These are phyloP conservation scores for Rhizophora apiculata DNA, from an alignment of 345 rosid genomes.

Conservation along the genomic window DNA sequence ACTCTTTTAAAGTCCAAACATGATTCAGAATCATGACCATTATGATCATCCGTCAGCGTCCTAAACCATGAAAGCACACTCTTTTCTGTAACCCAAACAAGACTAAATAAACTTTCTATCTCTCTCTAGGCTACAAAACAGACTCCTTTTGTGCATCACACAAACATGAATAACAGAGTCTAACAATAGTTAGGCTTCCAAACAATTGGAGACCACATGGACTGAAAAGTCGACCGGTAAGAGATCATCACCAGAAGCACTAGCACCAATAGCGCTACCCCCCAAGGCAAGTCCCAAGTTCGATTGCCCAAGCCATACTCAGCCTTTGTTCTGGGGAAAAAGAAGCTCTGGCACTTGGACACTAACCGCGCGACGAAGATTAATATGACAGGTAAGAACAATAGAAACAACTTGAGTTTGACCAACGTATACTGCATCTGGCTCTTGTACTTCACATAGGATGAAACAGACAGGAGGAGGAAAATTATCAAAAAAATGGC, in stretches of 20 bases:
- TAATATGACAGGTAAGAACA: constrained; percentile 58
- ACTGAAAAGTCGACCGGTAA: constrained; percentile 58
- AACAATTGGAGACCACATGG: constrained; percentile 52
- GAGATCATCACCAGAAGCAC: constrained; percentile 58
- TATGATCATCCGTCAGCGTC: too few species aligned
- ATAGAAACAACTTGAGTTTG: constrained; percentile 50
- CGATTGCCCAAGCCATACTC: constrained; percentile 21
- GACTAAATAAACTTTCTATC: too few species aligned
- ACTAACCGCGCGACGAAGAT: constrained; percentile 37
- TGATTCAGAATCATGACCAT: too few species aligned
- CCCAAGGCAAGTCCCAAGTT: constrained; percentile 56
- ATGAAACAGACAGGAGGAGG: constrained; percentile 46
- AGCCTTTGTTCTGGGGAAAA: constrained; percentile 29
- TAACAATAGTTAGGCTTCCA: constrained; percentile 22
- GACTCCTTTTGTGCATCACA: not conserved
- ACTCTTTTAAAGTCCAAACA: too few species aligned
- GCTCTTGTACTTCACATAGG: constrained; percentile 45
- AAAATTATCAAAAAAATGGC: constrained; percentile 50
- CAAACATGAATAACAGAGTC: not conserved
- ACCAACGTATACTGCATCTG: constrained; percentile 41
- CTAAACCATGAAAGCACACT: too few species aligned
- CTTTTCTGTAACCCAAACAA: too few species aligned
- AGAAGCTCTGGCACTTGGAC: constrained; percentile 26
- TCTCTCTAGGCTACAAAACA: too few species aligned
- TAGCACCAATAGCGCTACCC: constrained; percentile 39